Evolutionary conservation across 345 rosid species (phyloP).

Genomic region (Hibiscus tridactylites): DNA sequence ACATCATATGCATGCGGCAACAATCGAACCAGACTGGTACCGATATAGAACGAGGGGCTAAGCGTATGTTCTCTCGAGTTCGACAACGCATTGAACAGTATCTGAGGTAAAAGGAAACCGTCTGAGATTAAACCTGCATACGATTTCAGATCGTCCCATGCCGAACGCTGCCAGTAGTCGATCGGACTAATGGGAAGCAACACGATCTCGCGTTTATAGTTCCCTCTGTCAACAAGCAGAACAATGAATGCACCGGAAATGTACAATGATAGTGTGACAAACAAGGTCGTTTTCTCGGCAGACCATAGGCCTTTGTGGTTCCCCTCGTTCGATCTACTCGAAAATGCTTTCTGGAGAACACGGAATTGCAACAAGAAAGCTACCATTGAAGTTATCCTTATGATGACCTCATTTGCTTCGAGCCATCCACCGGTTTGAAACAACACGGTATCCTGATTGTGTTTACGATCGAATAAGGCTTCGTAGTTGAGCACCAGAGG

Average conservation of each 20-base stretch:
- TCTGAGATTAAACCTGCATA: slow-evolving; percentile 38
- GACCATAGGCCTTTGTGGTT: slow-evolving; percentile 21
- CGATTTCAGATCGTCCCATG: slow-evolving; percentile 25
- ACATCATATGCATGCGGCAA: slow-evolving; percentile 47
- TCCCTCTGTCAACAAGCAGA: slow-evolving; percentile 15
- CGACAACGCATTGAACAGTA: slow-evolving; percentile 32
- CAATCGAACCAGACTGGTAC: slow-evolving; percentile 29
- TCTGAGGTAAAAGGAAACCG: slow-evolving; percentile 46
- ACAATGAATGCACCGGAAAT: slow-evolving; percentile 30
- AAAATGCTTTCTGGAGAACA: slow-evolving; percentile 37
- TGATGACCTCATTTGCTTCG: slow-evolving; percentile 32
- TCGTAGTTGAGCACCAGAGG: slow-evolving; percentile 38
- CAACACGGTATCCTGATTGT: slow-evolving; percentile 7
- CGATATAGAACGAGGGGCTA: slow-evolving; percentile 26
- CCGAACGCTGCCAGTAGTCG: slow-evolving; percentile 7
- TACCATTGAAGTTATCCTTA: slow-evolving; percentile 36
- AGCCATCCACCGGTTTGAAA: slow-evolving; percentile 33
- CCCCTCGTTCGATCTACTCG: slow-evolving; percentile 16
- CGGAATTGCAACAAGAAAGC: slow-evolving; percentile 40
- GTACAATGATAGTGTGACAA: slow-evolving; percentile 25
- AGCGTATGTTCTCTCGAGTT: slow-evolving; percentile 30
- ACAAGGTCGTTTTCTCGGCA: slow-evolving; percentile 37
- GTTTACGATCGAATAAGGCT: slow-evolving; percentile 22
- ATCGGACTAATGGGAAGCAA: neutral
- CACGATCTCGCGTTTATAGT: neutral